phyloP scores from a whole-genome alignment of 345 rosid species.

The Camelina neglecta region DNA sequence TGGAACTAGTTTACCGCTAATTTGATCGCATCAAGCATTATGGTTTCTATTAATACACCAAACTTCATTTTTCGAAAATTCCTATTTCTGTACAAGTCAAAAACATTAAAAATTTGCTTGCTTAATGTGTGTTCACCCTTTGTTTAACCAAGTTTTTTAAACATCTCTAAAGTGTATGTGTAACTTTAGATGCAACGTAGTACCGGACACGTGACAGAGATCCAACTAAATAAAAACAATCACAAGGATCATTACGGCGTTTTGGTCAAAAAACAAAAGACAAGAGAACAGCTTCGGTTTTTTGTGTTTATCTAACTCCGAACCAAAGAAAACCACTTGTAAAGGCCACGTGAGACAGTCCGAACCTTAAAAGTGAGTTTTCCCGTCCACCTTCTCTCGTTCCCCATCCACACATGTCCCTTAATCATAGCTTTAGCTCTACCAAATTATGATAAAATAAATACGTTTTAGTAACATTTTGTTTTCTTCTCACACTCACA shows the following conservation, averaged over 20 bases:
- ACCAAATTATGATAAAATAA: not conserved
- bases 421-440: constrained; percentile 21
- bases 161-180: not conserved
- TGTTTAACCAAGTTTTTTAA: not conserved
- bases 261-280: not conserved
- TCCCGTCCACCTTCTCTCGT: not conserved
- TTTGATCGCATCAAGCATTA: constrained; percentile 27
- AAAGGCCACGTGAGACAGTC: not conserved
- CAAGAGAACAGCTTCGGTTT: constrained; percentile 25
- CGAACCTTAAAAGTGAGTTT: constrained; percentile 12
- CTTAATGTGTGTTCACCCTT: not conserved
- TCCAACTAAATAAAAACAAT: not conserved
- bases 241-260: not conserved
- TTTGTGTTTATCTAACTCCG: constrained; percentile 21
- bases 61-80: constrained; percentile 10
- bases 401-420: constrained; percentile 17
- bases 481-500: not conserved
- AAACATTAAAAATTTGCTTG: not conserved
- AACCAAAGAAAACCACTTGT: constrained; percentile 23
- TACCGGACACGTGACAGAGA: not conserved
- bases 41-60: constrained; percentile 36
- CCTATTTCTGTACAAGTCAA: constrained; percentile 6
- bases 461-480: not conserved
- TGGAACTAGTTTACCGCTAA: constrained; percentile 24
- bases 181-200: not conserved